Percentiles rank a stretch among this genome's conserved stretches.
phyloP scores from a whole-genome alignment of 2,329 filamentous ascomycete genomes.

The Xylaria sp. region DNA sequence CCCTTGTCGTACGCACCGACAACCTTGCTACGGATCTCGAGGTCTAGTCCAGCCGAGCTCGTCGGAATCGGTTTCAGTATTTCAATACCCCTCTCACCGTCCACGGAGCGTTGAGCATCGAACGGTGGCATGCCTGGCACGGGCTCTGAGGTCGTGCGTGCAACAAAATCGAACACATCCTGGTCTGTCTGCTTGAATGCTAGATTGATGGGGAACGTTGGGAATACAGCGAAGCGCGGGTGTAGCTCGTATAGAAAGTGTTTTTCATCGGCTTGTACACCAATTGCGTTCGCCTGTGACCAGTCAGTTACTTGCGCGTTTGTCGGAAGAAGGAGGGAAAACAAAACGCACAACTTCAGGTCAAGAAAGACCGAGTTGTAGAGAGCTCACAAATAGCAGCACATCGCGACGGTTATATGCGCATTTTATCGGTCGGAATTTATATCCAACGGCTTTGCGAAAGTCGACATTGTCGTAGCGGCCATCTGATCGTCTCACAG shows the following conservation, averaged over 20 bases:
- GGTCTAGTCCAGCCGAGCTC: conserved; percentile 34
- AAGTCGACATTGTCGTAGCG: conserved; percentile 39
- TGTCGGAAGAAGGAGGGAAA: no score
- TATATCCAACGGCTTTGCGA: conserved; percentile 34
- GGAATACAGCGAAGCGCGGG: conserved; percentile 57
- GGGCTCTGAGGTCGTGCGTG: conserved; percentile 33
- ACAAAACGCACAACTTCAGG: background rate
- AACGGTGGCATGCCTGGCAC: conserved; percentile 36
- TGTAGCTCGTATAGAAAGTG: conserved; percentile 60
- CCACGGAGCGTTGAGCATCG: conserved; percentile 34
- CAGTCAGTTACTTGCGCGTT: no score
- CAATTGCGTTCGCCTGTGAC: conserved; percentile 54
- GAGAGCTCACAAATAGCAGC: conserved; percentile 52
- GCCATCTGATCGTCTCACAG: conserved; percentile 35
- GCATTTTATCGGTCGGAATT: conserved; percentile 37
- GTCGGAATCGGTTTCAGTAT: conserved; percentile 34
- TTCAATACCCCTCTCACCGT: conserved; percentile 38
- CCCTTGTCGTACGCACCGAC: conserved; percentile 60
- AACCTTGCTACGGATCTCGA: conserved; percentile 54
- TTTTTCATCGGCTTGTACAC: conserved; percentile 53
- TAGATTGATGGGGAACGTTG: conserved; percentile 60
- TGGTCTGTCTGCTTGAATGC: conserved; percentile 59
- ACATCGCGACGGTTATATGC: conserved; percentile 57
- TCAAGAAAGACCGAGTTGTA: background rate
- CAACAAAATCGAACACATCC: conserved; percentile 46